These are phyloP conservation scores for Cytospora leucostoma DNA, from an alignment of 2,329 filamentous ascomycete species.

Conservation along the genomic window DNA sequence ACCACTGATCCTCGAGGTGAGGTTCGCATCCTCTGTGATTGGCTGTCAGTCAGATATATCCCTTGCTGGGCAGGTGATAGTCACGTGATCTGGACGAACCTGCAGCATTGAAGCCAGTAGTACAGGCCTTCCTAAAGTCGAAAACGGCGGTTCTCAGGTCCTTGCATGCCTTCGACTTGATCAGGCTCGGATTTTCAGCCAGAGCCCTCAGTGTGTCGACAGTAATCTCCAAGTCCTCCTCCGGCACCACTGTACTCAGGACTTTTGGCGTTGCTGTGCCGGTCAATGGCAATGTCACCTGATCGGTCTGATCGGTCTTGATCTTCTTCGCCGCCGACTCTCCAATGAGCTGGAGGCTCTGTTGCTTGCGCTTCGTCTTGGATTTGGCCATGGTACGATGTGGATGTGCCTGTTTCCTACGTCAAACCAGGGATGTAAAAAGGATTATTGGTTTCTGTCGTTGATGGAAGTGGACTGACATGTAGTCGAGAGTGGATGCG, in stretches of 20 bases:
- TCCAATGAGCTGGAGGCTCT: conserved; percentile 6
- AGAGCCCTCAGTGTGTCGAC: conserved; percentile 25
- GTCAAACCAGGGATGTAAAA: too few species aligned
- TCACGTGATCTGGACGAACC: conserved; percentile 34
- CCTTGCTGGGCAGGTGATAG: background rate
- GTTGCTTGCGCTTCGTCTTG: conserved; percentile 26
- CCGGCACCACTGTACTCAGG: conserved; percentile 24
- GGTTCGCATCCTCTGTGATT: conserved; percentile 54
- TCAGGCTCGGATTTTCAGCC: conserved; percentile 56
- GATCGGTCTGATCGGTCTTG: conserved; percentile 13
- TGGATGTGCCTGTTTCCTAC: background rate
- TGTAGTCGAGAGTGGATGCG: too few species aligned
- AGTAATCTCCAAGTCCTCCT: conserved; percentile 27
- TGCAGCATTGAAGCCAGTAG: conserved; percentile 63
- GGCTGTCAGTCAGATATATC: conserved; percentile 12
- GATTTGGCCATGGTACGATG: conserved; percentile 22
- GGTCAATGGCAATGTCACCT: conserved; percentile 5
- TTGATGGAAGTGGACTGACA: too few species aligned
- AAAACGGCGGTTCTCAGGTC: conserved; percentile 68
- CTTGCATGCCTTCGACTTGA: conserved; percentile 69
- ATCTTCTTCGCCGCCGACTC: conserved; percentile 20
- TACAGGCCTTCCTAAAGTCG: conserved; percentile 68
- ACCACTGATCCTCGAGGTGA: conserved; percentile 66
- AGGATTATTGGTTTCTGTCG: too few species aligned
- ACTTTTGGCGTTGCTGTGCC: conserved; percentile 13